Evolutionary conservation across 2,329 filamentous ascomycete species (phyloP).

Genomic region (Diaporthe citrichinensis): DNA sequence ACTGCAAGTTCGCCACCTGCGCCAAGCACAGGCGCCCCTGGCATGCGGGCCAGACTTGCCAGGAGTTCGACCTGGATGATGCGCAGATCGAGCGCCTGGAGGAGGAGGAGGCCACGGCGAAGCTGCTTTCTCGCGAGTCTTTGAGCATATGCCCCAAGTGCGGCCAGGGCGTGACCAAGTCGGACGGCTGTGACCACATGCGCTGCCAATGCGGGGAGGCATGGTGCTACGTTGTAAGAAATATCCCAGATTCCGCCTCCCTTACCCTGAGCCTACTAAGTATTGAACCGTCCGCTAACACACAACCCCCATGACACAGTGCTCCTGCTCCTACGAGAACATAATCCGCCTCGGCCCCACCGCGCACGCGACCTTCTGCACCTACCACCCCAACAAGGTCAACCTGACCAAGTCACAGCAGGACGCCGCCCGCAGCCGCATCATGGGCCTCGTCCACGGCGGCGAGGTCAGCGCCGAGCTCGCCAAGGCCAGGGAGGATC

Average conservation of each 20-base stretch:
- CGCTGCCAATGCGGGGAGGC: conserved; percentile 35
- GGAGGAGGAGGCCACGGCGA: conserved; percentile 41
- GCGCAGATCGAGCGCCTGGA: conserved; percentile 40
- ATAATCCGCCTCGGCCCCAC: conserved; percentile 31
- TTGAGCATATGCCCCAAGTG: conserved; percentile 40
- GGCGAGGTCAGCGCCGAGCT: conserved; percentile 40
- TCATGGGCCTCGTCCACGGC: conserved; percentile 42
- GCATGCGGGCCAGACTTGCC: conserved; percentile 37
- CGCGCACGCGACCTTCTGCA: conserved; percentile 40
- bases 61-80: conserved; percentile 37
- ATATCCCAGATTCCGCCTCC: no score
- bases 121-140: conserved; percentile 32
- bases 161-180: conserved; percentile 40
- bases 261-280: not conserved
- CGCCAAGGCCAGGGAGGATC: conserved; percentile 33
- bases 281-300: not conserved
- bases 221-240: conserved; percentile 40
- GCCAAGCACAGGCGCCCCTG: conserved; percentile 39
- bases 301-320: not conserved
- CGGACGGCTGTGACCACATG: conserved; percentile 39
- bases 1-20: conserved; percentile 36
- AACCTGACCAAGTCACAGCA: conserved; percentile 35
- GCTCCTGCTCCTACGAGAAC: conserved; percentile 39
- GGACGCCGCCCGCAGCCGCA: conserved; percentile 32
- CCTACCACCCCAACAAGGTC: conserved; percentile 41